These are phyloP conservation scores for Phytophthora pisi DNA, from an alignment of 352 stramenopile species.

Conservation along the genomic window DNA sequence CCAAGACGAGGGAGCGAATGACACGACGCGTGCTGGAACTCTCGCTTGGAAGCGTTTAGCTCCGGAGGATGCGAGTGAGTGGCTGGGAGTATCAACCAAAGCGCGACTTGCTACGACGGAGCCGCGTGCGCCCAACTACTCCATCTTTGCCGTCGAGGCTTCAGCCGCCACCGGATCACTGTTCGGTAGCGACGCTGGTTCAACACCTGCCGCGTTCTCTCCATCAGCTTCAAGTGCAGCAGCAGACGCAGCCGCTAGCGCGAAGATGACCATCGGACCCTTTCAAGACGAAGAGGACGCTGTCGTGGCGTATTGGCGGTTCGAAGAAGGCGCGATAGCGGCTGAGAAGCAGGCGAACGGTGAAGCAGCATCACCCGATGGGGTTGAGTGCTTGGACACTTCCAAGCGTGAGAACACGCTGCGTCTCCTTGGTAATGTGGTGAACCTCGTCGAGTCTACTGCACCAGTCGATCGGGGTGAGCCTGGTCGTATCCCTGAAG, in stretches of 20 bases:
- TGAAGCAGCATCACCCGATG: constrained; percentile 20
- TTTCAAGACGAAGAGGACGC: constrained; percentile 87
- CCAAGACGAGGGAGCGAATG: constrained; percentile 16
- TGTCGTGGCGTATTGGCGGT: constrained; percentile 86
- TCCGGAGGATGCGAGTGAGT: constrained; percentile 74
- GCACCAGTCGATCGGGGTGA: constrained; percentile 80
- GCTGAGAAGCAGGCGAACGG: constrained; percentile 17
- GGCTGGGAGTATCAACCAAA: constrained; percentile 48
- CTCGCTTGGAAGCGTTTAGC: constrained; percentile 71
- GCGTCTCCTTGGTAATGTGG: constrained; percentile 44
- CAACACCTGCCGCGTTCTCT: constrained; percentile 10
- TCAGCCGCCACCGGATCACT: constrained; percentile 19
- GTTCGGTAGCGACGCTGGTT: constrained; percentile 6
- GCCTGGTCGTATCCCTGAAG: constrained; percentile 69
- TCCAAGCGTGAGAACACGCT: constrained; percentile 86
- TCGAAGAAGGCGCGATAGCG: constrained; percentile 71
- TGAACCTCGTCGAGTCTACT: constrained; percentile 56
- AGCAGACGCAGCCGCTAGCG: constrained; percentile 22
- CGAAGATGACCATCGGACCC: constrained; percentile 77
- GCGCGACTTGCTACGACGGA: constrained; percentile 58
- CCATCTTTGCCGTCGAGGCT: constrained; percentile 39
- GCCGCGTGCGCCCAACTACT: constrained; percentile 59
- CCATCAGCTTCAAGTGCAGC: constrained; percentile 8
- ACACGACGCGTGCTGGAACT: constrained; percentile 40
- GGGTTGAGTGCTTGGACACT: constrained; percentile 72